Evolutionary conservation across 495 filamentous ascomycete genomes (phyloP), one percentile per base, ranked within the genome.

Genomic region (Penicillium lividum): DNA sequence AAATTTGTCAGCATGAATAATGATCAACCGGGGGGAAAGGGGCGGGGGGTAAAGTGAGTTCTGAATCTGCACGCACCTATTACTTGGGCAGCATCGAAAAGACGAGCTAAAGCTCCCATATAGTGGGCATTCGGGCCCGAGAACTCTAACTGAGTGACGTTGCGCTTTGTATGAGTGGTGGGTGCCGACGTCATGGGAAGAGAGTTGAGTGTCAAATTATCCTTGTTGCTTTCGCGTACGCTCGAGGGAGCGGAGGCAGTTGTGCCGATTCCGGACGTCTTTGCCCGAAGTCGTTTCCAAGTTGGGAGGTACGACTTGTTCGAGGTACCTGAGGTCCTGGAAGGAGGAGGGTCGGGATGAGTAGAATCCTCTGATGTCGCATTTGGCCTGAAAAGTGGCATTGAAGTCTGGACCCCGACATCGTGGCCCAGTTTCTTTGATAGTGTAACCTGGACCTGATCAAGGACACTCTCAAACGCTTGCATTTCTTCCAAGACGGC

Each of bases 401-500:
- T 75, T 0, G 83, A 74, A 2, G 89, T 84, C 49, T 90, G 86
- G 7, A 92, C 82, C 40, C 94, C 94, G 40, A 98, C 95, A 64
- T 98, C 94, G 59, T 79, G 88, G 15, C 94, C 93, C 3, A 98
- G 81, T 65, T 92, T 96, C 68, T 93, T 93, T 6, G 85, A 72
- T 28, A 98, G 77, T 11, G 80, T 77, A 8, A 81, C 70, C 70
- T 96, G 92, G 0, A 89, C 91, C 65, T 92, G 87, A 65, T 98
- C 94, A 30, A 98, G 81, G 36, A 97, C 80, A 53, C 77, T 80
- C 73, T 98, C 94, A 29, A 98, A 80, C n/a, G 84, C 78, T 67
- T 97, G 91, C 91, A 98, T 96, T 69, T 98, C 94, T 63, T 97
- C 93, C 31, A 95, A 76, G 15, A 98, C 86, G 18, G 92, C 90